Percentiles rank a stretch among this genome's conserved stretches.
These are phyloP conservation scores for Globisporangium radiosum DNA, from an alignment of 352 stramenopile species.

Conservation along the genomic window DNA sequence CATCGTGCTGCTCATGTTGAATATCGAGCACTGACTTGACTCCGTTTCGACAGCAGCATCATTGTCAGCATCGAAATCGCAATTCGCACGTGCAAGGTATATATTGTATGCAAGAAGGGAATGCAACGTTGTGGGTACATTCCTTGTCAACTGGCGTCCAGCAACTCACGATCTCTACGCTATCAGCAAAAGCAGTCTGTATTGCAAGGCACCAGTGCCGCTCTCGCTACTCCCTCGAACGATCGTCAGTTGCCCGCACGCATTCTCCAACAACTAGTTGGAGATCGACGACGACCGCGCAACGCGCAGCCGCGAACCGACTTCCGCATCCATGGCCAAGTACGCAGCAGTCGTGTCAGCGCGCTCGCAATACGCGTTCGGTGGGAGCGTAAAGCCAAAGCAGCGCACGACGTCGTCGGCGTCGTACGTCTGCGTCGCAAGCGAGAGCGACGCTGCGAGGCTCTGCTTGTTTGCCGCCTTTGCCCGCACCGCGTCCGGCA, in stretches of 20 bases:
- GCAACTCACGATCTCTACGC: no score
- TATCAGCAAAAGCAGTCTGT: no score
- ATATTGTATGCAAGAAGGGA: no score
- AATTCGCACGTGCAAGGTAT: no score
- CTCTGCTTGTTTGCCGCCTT: constrained; percentile 54
- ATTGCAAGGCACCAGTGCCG: no score
- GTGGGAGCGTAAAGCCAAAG: constrained; percentile 64
- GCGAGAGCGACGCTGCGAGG: constrained; percentile 52
- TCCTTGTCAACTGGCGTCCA: no score
- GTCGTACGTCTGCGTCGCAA: constrained; percentile 45
- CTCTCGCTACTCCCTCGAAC: neutral
- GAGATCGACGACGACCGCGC: constrained; percentile 49
- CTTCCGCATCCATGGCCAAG: constrained; percentile 65
- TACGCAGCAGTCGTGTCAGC: constrained; percentile 72
- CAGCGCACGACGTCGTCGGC: constrained; percentile 64
- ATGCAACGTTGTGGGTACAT: no score
- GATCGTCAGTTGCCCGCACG: neutral
- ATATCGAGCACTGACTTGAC: no score
- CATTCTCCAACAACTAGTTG: constrained; percentile 9
- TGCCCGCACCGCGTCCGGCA: constrained; percentile 47
- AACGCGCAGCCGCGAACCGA: constrained; percentile 62
- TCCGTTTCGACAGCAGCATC: no score
- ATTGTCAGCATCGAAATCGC: no score
- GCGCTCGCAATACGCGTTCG: constrained; percentile 74
- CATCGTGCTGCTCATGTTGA: no score